These are phyloP conservation scores for Candida sanyaensis DNA, from an alignment of 1,139 yeast species.

Conservation along the genomic window DNA sequence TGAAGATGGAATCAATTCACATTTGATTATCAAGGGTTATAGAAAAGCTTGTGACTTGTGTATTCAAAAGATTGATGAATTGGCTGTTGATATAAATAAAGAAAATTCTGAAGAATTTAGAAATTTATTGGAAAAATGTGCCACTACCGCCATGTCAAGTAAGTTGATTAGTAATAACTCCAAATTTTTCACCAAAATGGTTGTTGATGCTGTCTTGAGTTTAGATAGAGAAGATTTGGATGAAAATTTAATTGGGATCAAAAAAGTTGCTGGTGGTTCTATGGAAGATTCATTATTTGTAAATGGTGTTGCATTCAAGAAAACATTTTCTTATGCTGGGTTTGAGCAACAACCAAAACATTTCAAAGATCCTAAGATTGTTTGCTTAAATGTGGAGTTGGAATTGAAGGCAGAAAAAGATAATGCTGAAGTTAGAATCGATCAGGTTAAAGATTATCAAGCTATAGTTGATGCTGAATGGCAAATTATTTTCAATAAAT, in stretches of 20 bases:
- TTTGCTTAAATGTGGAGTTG: slow-evolving; percentile 86
- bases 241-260: slow-evolving; percentile 89
- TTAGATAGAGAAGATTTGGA: slow-evolving; percentile 84
- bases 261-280: slow-evolving; percentile 95
- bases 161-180: slow-evolving; percentile 88
- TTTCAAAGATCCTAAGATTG: slow-evolving; percentile 76
- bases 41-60: slow-evolving; percentile 82
- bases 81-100: slow-evolving; percentile 68
- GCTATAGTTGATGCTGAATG: slow-evolving; percentile 98
- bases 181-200: slow-evolving; percentile 91
- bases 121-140: slow-evolving; percentile 85
- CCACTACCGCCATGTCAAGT: slow-evolving; percentile 96
- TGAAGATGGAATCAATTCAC: slow-evolving; percentile 95
- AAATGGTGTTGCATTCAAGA: slow-evolving; percentile 95
- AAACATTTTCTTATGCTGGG: slow-evolving; percentile 96
- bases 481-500: slow-evolving; percentile 86
- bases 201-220: slow-evolving; percentile 89
- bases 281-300: slow-evolving; percentile 90
- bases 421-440: slow-evolving; percentile 98
- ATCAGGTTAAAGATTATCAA: slow-evolving; percentile 91
- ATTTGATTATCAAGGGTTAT: slow-evolving; percentile 84
- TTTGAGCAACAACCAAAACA: slow-evolving; percentile 97
- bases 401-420: slow-evolving; percentile 98
- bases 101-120: slow-evolving; percentile 53
- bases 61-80: slow-evolving; percentile 66